Base-by-base conservation (phyloP, 2,329 filamentous ascomycete species). In the Fusarium incarnatum region DNA sequence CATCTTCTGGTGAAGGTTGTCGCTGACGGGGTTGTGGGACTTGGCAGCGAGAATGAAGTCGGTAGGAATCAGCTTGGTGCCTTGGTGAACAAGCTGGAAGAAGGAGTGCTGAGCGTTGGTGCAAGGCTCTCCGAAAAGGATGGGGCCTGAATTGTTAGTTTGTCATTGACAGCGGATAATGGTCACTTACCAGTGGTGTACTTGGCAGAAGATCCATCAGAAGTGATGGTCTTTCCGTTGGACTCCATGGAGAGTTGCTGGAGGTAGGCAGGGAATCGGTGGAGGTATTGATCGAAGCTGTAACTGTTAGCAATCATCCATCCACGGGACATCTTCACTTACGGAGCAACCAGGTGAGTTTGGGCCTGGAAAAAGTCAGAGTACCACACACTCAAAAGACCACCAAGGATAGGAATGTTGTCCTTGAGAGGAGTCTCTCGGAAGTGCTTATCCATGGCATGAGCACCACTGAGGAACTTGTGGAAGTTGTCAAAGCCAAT, bases 221-320 rank as follows among this genome's bases (percentile, higher is more conserved):
- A 90, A 68, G 95, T 97, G 78, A 98, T 94, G 67, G 92, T 93
- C 88, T 99, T 99, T 79, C 96, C 96, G 83, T 99, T 99, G 67
- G 95, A 98, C 87, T 99, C 96, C 96, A 99, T 99, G 67, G 95
- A 98, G 64, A 99, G 87, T 84, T 99, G 96, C 85, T 99, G 96
- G 58, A 99, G 92, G 85, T 99, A 99, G 75, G 96, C 96, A 40
- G 96, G 94, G 91, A 99, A 98, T 74, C 96, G 93, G 88, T 98
- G 94, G 73, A 99, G 91, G 85, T 99, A 99, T 84, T 99, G 96
- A 84, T 99, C 96, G 81, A 98, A 99, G 61, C 91, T 94, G 71
- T 46, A 12, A 57, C 10, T 32, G 49, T 75, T 20, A 75, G 55
- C 9, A n/a, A n/a, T n/a, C n/a, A n/a, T n/a, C n/a, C n/a, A n/a